phyloP scores from a whole-genome alignment of 306 rosid species.

The Inga laurina region DNA sequence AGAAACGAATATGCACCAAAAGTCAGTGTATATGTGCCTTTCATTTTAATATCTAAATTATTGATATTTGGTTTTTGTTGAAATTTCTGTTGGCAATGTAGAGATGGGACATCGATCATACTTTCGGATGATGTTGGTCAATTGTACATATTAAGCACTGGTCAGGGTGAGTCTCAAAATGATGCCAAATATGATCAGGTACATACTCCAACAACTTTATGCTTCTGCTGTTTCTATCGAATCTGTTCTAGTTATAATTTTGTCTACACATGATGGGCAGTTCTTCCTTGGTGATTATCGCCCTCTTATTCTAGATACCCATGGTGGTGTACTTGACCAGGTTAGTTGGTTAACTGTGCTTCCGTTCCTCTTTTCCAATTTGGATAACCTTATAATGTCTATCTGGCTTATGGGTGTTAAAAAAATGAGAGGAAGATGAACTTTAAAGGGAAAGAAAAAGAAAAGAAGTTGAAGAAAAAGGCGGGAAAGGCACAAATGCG shows the following conservation, averaged over 20 bases:
- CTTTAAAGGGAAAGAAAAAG: neutral
- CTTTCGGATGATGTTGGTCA: slow-evolving; percentile 99
- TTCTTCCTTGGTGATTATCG: slow-evolving; percentile 99
- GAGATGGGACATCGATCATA: slow-evolving; percentile 98
- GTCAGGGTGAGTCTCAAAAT: slow-evolving; percentile 94
- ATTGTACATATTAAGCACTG: slow-evolving; percentile 81
- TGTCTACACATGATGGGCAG: slow-evolving; percentile 49
- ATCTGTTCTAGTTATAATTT: slow-evolving; percentile 31
- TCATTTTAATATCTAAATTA: neutral
- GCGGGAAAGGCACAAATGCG: neutral
- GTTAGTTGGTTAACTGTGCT: slow-evolving; percentile 48
- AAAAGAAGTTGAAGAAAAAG: neutral
- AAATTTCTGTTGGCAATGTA: slow-evolving; percentile 36
- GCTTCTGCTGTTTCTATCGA: slow-evolving; percentile 25
- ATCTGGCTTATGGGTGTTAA: slow-evolving; percentile 13
- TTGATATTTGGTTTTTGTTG: slow-evolving; percentile 28
- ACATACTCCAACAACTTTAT: slow-evolving; percentile 28
- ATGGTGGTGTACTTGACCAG: slow-evolving; percentile 92
- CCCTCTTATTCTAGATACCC: slow-evolving; percentile 84
- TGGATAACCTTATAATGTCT: slow-evolving; percentile 22
- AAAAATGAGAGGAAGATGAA: neutral
- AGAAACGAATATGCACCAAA: neutral
- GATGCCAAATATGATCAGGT: slow-evolving; percentile 99
- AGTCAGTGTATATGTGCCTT: neutral
- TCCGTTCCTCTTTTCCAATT: slow-evolving; percentile 6